These are phyloP conservation scores for Termitomyces sp. DNA, from an alignment of 768 basidiomycete genomes.

Conservation along the genomic window DNA sequence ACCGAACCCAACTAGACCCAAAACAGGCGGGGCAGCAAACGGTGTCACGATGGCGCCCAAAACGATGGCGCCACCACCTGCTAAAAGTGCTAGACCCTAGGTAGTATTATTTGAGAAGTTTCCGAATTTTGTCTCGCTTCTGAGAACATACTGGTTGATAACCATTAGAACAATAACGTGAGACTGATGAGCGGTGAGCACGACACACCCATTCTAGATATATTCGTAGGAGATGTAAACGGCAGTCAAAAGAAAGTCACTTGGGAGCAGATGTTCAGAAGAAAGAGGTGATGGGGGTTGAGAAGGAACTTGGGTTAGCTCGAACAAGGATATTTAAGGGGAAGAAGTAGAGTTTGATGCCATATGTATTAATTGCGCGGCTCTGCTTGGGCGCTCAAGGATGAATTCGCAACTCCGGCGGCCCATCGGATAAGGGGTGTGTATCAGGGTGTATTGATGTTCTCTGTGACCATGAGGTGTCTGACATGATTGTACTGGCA, in stretches of 20 bases:
- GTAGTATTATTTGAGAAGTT: neutral
- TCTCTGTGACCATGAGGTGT: neutral
- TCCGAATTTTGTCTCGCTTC: too few species aligned
- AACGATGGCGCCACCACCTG: neutral
- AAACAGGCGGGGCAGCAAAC: neutral
- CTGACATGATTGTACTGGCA: neutral
- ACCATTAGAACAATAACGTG: neutral
- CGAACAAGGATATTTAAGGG: neutral
- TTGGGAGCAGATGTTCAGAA: neutral
- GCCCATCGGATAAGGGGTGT: too few species aligned
- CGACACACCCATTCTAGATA: neutral
- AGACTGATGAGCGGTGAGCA: neutral
- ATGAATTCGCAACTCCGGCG: neutral
- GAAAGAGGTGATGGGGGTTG: neutral
- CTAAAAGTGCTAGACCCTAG: neutral
- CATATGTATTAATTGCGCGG: neutral
- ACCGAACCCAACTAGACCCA: conserved; percentile 3
- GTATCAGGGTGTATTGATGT: neutral
- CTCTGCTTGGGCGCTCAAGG: neutral
- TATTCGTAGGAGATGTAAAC: neutral
- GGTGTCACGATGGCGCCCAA: conserved; percentile 1
- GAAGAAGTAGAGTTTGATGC: neutral
- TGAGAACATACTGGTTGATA: neutral
- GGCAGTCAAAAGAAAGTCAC: neutral
- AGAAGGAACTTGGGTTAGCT: neutral